Evolutionary conservation across 176 grass and related monocot genomes (phyloP), one percentile per base, ranked within the genome.

Genomic region (Avena insularis): DNA sequence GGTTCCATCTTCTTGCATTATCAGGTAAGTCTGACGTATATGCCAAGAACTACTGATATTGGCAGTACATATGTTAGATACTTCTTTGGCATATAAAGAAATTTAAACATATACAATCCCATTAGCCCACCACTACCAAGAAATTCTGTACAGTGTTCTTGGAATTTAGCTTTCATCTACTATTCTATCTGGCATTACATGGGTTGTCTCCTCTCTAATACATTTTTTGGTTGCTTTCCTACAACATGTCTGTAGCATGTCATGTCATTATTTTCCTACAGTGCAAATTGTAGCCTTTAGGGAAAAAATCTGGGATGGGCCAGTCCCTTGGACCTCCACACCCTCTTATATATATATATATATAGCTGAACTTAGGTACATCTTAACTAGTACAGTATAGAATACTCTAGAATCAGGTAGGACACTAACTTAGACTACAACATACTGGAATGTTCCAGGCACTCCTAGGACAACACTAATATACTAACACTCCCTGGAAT

Each of bases 161-260:
- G 75, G 9, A 56, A 77, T 55, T 55, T 75, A 55, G 25, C 27
- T 77, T 55, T 17, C 74, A 77, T 77, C 25, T 54, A 77, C 16
- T 77, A 31, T 77, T 77, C 73, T 54, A 17, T 76, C 50, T 47
- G 38, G 10, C 45, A 50, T 35, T 62, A 13, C 21, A 50, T 81
- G 0, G n/a, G 54, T 40, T 60, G 19, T 77, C 27, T 77, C 62
- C 29, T 77, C 27, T 85, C 59, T 54, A 40, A 21, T 65, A 51
- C 48, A 23, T 77, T 35, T 20, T 13, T 43, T 25, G 35, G 15
- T 61, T 58, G 43, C 2, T 49, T 15, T 84, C 43, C 58, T n/a
- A 33, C 12, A 76, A 33, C 12, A 76, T 84, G 45, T 53, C 43
- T 23, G 50, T 76, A 38, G 60, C 14, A 85, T 77, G 54, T 75